phyloP scores from a whole-genome alignment of 163 green algal species.

The Coccomyxa subellipsoidea region DNA sequence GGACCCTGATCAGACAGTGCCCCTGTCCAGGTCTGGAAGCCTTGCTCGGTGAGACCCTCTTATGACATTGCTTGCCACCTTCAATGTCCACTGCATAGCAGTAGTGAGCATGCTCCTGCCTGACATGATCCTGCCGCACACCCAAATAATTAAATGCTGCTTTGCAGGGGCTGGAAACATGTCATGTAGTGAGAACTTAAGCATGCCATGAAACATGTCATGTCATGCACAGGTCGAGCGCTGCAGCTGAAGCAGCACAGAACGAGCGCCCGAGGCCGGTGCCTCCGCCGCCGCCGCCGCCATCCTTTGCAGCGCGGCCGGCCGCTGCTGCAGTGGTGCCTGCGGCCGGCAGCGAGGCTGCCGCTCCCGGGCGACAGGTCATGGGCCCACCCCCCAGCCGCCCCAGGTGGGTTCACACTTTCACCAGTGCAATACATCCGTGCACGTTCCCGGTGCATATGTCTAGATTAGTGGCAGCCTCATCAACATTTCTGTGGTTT shows the following conservation, averaged over 20 bases:
- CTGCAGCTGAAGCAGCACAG: background rate
- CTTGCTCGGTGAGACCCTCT: background rate
- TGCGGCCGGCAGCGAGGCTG: background rate
- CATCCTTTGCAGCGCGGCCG: background rate
- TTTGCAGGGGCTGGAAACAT: no score
- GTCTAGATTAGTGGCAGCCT: no score
- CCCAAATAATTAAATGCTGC: no score
- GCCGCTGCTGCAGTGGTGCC: background rate
- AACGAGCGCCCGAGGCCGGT: background rate
- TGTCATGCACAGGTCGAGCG: background rate
- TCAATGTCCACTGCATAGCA: no score
- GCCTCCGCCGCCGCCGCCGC: background rate
- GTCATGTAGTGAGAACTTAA: no score
- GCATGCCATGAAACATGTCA: no score
- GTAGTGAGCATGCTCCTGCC: no score
- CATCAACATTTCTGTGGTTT: no score
- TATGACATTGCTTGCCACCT: background rate
- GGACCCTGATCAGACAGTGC: background rate
- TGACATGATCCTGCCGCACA: no score
- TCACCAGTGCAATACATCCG: no score
- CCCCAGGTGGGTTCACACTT: background rate
- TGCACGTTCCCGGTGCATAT: no score
- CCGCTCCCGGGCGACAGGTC: background rate
- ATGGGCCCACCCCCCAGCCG: constrained; percentile 19
- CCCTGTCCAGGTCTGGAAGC: background rate